These are phyloP conservation scores for Auricularia sp. DNA, from an alignment of 768 basidiomycete species.

Conservation along the genomic window DNA sequence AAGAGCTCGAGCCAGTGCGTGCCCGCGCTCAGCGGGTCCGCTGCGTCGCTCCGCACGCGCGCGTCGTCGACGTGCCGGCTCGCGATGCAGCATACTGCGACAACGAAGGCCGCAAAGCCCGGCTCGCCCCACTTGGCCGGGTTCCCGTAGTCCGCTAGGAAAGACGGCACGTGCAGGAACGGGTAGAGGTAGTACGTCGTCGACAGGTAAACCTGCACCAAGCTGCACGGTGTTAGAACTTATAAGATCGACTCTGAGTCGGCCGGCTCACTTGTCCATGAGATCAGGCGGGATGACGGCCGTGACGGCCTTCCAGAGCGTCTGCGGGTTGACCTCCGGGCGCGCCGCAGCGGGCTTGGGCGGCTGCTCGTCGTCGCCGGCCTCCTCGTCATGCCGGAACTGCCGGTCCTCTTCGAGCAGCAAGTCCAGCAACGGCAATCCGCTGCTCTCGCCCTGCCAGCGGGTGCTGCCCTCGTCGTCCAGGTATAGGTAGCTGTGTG, in stretches of 20 bases:
- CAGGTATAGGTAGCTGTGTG: slow-evolving; percentile 75
- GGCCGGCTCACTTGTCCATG: slow-evolving; percentile 69
- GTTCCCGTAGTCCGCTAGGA: slow-evolving; percentile 86
- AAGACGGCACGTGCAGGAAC: slow-evolving; percentile 85
- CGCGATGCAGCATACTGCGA: slow-evolving; percentile 84
- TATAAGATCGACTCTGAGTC: neutral
- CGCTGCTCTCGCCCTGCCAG: slow-evolving; percentile 91
- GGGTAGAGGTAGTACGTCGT: slow-evolving; percentile 91
- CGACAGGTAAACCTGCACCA: slow-evolving; percentile 77
- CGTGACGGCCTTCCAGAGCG: slow-evolving; percentile 78
- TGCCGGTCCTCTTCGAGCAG: slow-evolving; percentile 44
- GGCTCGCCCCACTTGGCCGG: slow-evolving; percentile 94
- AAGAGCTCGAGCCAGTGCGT: slow-evolving; percentile 89
- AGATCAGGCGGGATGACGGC: slow-evolving; percentile 79
- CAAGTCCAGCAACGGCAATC: slow-evolving; percentile 77
- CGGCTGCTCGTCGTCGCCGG: slow-evolving; percentile 30
- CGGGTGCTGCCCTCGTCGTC: slow-evolving; percentile 81
- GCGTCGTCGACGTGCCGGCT: slow-evolving; percentile 90
- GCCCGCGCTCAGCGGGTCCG: slow-evolving; percentile 79
- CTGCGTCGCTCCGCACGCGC: slow-evolving; percentile 72
- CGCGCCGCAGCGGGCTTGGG: slow-evolving; percentile 43
- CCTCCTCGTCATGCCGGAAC: slow-evolving; percentile 10
- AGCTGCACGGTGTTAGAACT: slow-evolving; percentile 27
- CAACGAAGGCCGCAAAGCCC: slow-evolving; percentile 88
- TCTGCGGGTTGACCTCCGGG: slow-evolving; percentile 71